Evolutionary conservation across 2,329 filamentous ascomycete genomes (phyloP), one percentile per base, ranked within the genome.

Genomic region (Ophiostoma ips): DNA sequence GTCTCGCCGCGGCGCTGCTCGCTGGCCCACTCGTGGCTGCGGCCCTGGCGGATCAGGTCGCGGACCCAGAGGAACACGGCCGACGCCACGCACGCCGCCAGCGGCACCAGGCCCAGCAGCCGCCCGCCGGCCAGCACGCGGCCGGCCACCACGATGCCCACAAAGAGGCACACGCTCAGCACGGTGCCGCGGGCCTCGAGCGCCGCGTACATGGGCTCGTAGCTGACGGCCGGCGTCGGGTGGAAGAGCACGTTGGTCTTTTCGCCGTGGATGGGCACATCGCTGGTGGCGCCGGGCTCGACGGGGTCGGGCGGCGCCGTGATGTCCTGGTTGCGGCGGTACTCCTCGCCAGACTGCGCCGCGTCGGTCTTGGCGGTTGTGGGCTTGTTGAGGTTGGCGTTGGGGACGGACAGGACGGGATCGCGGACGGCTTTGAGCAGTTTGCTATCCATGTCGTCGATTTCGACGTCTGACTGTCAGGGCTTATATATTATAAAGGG

Each of bases 171-270:
- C 11, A 73, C 68, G 56, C 84, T 85, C 5, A 95, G 67, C 1
- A 78, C 69, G 43, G 77, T 79, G n/a, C 83, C 85, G 10, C 82
- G 77, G 56, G 78, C 77, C 66, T 96, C 87, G 52, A 95, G 65
- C 12, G 77, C 66, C 18, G 72, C 76, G 62, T 85, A 95, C 76
- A 88, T 94, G 5, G 89, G 87, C 64, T 94, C 87, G 61, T 87
- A 95, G 68, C 83, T 87, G 57, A 95, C 77, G 0, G 84, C 84
- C 0, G 90, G 90, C 0, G 90, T 96, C 15, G 92, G 90, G 64
- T 95, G 90, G 66, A 96, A 96, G 30, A 95, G 75, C 16, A 96
- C 82, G 55, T 95, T 95, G 3, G 92, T 96, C 74, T 92, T 95
- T 63, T 96, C 90, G 59, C 89, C 90, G 61, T 89, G 85, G 52